These are phyloP conservation scores for Trametes punicea DNA, from an alignment of 768 basidiomycete species.

Conservation along the genomic window DNA sequence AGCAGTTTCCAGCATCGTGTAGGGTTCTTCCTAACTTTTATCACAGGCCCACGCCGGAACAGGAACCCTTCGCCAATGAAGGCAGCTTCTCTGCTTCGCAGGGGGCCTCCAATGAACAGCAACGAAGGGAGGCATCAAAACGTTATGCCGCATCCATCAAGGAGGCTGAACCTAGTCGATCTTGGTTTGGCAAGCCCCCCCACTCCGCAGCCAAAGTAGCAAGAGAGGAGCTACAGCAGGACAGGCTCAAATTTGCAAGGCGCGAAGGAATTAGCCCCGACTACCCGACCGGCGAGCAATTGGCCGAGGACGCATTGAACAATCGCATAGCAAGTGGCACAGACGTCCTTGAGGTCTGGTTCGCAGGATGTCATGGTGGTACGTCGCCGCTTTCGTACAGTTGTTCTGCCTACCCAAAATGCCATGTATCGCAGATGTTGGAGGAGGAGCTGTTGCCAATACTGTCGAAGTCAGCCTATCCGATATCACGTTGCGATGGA, in stretches of 20 bases:
- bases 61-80: neutral
- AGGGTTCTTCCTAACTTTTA: conserved; percentile 65
- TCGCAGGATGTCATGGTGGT: conserved; percentile 72
- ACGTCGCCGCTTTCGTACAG: neutral
- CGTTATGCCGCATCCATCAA: neutral
- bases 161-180: neutral
- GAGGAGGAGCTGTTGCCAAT: conserved; percentile 58
- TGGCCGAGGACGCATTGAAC: neutral
- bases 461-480: conserved; percentile 41
- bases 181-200: neutral
- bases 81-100: too few species aligned
- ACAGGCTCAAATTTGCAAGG: neutral
- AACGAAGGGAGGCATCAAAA: neutral
- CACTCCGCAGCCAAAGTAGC: neutral
- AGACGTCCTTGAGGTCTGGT: conserved; percentile 80
- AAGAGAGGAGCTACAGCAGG: conserved; percentile 3
- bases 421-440: conserved; percentile 48
- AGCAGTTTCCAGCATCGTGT: conserved; percentile 48
- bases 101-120: too few species aligned
- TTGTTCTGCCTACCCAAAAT: neutral
- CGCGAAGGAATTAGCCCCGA: neutral
- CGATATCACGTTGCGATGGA: conserved; percentile 71
- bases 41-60: conserved; percentile 41
- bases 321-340: conserved; percentile 21
- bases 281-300: neutral